phyloP scores from a whole-genome alignment of 176 grass and related monocot genomes.

The Rhynchospora pubera region DNA sequence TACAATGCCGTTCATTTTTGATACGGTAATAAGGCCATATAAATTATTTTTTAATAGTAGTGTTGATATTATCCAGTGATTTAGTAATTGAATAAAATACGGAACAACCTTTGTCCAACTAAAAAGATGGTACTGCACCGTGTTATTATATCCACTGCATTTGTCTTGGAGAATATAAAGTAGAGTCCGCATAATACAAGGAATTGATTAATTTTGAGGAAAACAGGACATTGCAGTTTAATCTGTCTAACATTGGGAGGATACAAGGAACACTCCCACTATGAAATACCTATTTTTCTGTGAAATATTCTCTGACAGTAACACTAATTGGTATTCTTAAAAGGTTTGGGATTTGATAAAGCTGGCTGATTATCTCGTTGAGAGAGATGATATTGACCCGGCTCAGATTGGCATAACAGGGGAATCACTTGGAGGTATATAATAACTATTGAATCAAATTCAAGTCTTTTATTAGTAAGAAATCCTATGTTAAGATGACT shows the following conservation, averaged over 20 bases:
- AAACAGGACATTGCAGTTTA: neutral
- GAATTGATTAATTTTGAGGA: neutral
- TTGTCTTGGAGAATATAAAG: neutral
- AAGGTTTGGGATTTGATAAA: slow-evolving; percentile 97
- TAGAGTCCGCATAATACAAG: neutral
- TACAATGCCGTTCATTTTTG: slow-evolving; percentile 92
- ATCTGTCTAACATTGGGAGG: neutral
- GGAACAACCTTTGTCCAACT: neutral
- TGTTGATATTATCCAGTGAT: neutral
- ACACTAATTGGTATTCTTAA: neutral
- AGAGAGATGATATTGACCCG: slow-evolving; percentile 66
- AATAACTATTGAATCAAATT: neutral
- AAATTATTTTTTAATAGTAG: neutral
- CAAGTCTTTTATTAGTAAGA: neutral
- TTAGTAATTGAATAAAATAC: neutral
- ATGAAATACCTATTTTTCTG: neutral
- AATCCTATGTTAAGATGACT: neutral
- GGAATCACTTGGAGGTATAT: slow-evolving; percentile 91
- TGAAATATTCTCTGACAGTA: neutral
- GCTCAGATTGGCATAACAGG: slow-evolving; percentile 79
- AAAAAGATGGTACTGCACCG: neutral
- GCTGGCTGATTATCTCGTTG: slow-evolving; percentile 68
- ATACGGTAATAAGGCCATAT: slow-evolving; percentile 57
- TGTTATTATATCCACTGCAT: neutral
- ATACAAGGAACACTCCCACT: neutral